Evolutionary conservation across 1,139 yeast genomes (phyloP).

Genomic region (Saccharomyces hybrid): DNA sequence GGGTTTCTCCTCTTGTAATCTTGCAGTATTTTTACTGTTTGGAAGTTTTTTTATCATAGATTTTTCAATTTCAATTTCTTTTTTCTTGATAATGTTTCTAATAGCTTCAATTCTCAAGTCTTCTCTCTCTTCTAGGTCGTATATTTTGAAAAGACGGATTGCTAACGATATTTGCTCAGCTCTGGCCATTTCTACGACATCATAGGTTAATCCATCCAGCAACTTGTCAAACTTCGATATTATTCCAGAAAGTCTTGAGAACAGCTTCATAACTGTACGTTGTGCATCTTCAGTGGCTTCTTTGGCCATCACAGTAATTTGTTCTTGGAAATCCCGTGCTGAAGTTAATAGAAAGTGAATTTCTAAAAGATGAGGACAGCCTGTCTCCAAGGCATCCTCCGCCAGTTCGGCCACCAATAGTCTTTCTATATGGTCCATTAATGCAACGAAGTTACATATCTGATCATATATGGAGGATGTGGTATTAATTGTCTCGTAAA

Average conservation of each 20-base stretch:
- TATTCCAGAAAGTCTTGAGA: conserved; percentile 39
- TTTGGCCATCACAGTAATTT: conserved; percentile 47
- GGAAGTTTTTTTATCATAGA: conserved; percentile 26
- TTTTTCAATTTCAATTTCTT: conserved; percentile 30
- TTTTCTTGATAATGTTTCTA: conserved; percentile 37
- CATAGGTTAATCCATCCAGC: conserved; percentile 51
- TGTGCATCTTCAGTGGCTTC: conserved; percentile 61
- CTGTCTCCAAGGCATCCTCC: conserved; percentile 44
- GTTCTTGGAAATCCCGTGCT: conserved; percentile 74
- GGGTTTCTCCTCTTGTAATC: conserved; percentile 7
- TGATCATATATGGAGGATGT: conserved; percentile 60
- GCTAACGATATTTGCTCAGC: conserved; percentile 61
- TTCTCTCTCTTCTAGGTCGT: conserved; percentile 73
- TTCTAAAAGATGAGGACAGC: conserved; percentile 52
- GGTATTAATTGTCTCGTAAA: conserved; percentile 65
- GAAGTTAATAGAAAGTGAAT: conserved; percentile 66
- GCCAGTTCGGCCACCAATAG: conserved; percentile 51
- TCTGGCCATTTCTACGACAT: conserved; percentile 61
- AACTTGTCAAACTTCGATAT: conserved; percentile 61
- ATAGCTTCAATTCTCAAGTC: conserved; percentile 58
- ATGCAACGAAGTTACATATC: conserved; percentile 49
- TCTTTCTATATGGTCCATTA: conserved; percentile 43
- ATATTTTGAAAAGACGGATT: conserved; percentile 62
- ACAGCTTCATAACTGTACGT: conserved; percentile 56
- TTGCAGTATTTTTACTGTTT: conserved; percentile 14